phyloP scores from a whole-genome alignment of 2,329 filamentous ascomycete species.

The Rutstroemia sp. region DNA sequence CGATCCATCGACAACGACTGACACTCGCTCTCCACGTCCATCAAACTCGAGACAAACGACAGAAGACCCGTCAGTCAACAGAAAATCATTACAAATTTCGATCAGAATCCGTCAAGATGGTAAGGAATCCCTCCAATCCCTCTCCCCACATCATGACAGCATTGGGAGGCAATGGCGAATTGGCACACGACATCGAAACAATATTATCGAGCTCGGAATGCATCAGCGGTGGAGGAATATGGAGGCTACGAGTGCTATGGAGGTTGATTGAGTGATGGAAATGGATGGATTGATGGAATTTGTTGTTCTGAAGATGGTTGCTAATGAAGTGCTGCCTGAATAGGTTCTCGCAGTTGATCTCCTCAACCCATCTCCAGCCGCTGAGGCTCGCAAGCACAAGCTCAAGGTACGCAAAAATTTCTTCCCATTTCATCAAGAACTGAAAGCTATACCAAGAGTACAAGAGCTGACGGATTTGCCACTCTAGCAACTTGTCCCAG shows the following conservation, averaged over 20 bases:
- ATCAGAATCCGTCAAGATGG: conserved; percentile 59
- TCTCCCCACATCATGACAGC: neutral
- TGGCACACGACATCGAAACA: conserved; percentile 25
- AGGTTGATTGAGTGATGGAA: neutral
- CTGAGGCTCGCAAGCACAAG: conserved; percentile 99
- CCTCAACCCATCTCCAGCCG: conserved; percentile 94
- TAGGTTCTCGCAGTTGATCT: conserved; percentile 99
- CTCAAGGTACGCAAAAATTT: conserved; percentile 71
- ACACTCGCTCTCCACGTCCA: conserved; percentile 31
- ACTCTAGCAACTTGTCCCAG: conserved; percentile 79
- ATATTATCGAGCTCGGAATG: conserved; percentile 9
- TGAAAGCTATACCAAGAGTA: neutral
- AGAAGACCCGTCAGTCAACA: conserved; percentile 30
- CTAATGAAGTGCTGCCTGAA: conserved; percentile 39
- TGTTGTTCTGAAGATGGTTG: conserved; percentile 27
- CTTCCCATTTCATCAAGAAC: neutral
- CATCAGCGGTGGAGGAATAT: conserved; percentile 1
- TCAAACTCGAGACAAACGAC: conserved; percentile 23
- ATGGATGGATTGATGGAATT: conserved; percentile 21
- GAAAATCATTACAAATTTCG: conserved; percentile 28
- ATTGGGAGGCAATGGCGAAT: conserved; percentile 16
- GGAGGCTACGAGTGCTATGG: conserved; percentile 9
- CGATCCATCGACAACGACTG: conserved; percentile 30
- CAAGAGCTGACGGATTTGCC: conserved; percentile 9
- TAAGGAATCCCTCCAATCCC: conserved; percentile 38